Evolutionary conservation across 2,329 filamentous ascomycete genomes (phyloP), one percentile per base, ranked within the genome.

Genomic region (Akanthomyces lecanii): DNA sequence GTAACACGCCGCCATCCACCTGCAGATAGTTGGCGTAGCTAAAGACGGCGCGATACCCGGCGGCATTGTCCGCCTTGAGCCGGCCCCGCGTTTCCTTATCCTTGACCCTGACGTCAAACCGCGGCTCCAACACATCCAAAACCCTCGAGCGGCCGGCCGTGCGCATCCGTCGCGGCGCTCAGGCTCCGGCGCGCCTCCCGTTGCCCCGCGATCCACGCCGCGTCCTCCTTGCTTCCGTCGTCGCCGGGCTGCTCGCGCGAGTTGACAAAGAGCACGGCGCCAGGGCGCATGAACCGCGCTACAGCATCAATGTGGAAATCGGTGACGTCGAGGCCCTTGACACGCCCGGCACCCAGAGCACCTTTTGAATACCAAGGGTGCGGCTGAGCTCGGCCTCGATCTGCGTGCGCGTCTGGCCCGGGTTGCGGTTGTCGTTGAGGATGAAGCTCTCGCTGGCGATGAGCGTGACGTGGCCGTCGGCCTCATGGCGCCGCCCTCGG

Each of bases 351-450:
- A 65, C 42, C 64, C 64, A 65, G 47, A 65, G 30, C n/a, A 62
- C 38, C 48, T 62, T 65, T 28, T 38, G 14, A 2, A 64, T 25
- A 14, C 64, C 64, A 7, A 65, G 54, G 6, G 44, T 12, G 53
- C 58, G 52, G n/a, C n/a, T n/a, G 14, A 65, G 52, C 50, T 64
- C 62, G 10, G 36, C 33, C 53, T 65, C 64, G 23, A 65, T 58
- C 2, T 64, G 23, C 5, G 25, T 21, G n/a, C 30, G 28, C 10
- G 23, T 36, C 53, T 38, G 56, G 5, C 61, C 62, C 5, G 53
- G 64, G 42, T 65, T 65, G 14, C 62, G 45, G 57, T 64, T 65
- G 23, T 64, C 58, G 50, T 65, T 65, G 23, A 65, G 14, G 25
- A 65, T 36, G 5, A 53, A 59, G 50, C 64, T 65, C 28, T 64